A percentile compares a stretch with the other conserved stretches of the same genome.
These are phyloP conservation scores for Tolypocladium tropicale DNA, from an alignment of 2,329 filamentous ascomycete species.

Conservation along the genomic window DNA sequence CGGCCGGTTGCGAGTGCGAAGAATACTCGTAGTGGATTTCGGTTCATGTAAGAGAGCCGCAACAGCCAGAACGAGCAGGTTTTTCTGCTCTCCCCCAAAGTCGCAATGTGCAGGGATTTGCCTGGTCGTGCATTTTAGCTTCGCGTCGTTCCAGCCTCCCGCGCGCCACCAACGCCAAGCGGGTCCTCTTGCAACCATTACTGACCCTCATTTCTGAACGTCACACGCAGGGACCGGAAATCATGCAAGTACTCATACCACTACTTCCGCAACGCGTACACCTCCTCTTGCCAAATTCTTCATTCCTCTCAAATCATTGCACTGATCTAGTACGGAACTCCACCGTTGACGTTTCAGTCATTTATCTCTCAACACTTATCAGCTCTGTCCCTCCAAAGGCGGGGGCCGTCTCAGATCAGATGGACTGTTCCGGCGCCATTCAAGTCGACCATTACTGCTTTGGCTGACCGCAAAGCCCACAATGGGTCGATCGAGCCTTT, in stretches of 20 bases:
- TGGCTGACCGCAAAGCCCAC: neutral
- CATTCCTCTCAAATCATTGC: neutral
- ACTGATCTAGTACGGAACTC: neutral
- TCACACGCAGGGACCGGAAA: neutral
- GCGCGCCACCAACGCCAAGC: too few relatives aligned
- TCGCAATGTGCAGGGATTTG: too few relatives aligned
- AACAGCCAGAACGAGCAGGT: too few relatives aligned
- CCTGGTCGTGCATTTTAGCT: too few relatives aligned
- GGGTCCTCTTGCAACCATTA: too few relatives aligned
- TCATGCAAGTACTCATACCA: neutral
- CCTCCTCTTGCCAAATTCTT: neutral
- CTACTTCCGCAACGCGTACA: neutral
- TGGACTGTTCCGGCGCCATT: neutral
- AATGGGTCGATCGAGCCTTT: neutral
- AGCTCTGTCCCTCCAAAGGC: neutral
- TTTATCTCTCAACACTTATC: neutral
- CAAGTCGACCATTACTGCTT: neutral
- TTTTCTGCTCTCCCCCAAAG: too few relatives aligned
- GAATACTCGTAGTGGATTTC: too few relatives aligned
- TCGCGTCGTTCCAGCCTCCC: too few relatives aligned
- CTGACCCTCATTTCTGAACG: too few relatives aligned
- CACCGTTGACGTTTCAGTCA: neutral
- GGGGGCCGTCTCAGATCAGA: neutral
- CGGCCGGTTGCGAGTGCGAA: too few relatives aligned
- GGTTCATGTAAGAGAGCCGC: too few relatives aligned